A percentile compares a stretch with the other conserved stretches of the same genome.
Evolutionary conservation across 495 filamentous ascomycete genomes (phyloP).

Genomic region (Neurospora sp.): DNA sequence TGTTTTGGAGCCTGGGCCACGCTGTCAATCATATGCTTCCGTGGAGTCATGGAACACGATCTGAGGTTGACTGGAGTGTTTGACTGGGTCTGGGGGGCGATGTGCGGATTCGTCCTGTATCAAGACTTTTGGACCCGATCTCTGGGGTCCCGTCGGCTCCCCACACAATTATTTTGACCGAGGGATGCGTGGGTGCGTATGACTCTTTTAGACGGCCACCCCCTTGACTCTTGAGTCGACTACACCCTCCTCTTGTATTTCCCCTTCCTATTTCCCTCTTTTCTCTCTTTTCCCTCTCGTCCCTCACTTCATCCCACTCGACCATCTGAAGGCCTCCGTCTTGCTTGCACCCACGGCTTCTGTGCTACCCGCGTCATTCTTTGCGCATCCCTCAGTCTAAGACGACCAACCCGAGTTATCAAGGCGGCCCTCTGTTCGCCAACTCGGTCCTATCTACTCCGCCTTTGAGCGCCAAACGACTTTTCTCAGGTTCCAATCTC

Average conservation of each 20-base stretch:
- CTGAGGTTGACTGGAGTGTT: background rate
- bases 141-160: background rate
- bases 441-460: conserved; percentile 14
- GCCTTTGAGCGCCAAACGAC: conserved; percentile 12
- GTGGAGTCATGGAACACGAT: background rate
- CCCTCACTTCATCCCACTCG: conserved; percentile 16
- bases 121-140: background rate
- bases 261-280: background rate
- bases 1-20: background rate
- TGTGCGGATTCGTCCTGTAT: background rate
- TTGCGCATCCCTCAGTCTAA: background rate
- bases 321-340: conserved; percentile 9
- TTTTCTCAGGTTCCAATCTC: conserved; percentile 5
- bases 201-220: background rate
- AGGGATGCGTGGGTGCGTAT: background rate
- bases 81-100: background rate
- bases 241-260: background rate
- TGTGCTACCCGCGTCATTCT: conserved; percentile 1
- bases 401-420: conserved; percentile 10
- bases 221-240: background rate
- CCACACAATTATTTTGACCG: background rate
- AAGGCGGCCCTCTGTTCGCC: conserved; percentile 13
- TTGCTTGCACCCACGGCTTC: conserved; percentile 1
- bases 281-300: conserved; percentile 15
- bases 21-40: background rate